Percentiles rank a stretch among this genome's conserved stretches.
Evolutionary conservation across 306 rosid genomes (phyloP).

Genomic region (Sophora flavescens): DNA sequence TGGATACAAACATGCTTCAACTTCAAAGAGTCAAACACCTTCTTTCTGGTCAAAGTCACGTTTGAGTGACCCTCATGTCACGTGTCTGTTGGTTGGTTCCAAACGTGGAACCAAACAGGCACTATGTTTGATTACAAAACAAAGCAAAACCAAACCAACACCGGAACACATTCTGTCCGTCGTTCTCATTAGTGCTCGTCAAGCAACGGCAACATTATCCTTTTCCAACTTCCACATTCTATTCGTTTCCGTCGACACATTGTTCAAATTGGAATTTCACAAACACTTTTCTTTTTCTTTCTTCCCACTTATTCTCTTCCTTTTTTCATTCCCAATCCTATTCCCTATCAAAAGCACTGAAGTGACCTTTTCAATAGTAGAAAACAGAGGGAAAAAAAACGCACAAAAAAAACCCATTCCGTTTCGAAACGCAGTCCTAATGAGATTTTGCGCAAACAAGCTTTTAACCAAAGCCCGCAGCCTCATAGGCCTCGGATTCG

Average conservation of each 20-base stretch:
- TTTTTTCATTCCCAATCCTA: neutral
- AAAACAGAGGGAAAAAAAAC: neutral
- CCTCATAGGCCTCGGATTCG: conserved; percentile 51
- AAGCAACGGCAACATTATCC: neutral
- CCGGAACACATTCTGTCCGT: conserved; percentile 6
- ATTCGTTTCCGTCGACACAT: neutral
- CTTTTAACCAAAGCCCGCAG: conserved; percentile 52
- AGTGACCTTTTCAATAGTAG: neutral
- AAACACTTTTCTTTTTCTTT: too few relatives aligned
- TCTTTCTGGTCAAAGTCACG: too few relatives aligned
- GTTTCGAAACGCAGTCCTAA: conserved; percentile 5
- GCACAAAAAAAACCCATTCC: neutral
- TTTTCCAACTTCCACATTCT: neutral
- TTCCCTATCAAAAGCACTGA: too few relatives aligned
- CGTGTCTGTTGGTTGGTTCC: too few relatives aligned
- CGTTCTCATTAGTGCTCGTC: neutral
- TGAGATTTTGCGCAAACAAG: conserved; percentile 41
- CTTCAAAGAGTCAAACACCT: too few relatives aligned
- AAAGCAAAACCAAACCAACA: conserved; percentile 14
- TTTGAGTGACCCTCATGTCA: too few relatives aligned
- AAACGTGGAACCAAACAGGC: too few relatives aligned
- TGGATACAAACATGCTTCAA: too few relatives aligned
- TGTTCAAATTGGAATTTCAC: neutral
- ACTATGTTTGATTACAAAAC: neutral
- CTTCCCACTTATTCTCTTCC: too few relatives aligned